Conservation (phyloP, 768 basidiomycete genomes). For the Rickenella mellea region DNA sequence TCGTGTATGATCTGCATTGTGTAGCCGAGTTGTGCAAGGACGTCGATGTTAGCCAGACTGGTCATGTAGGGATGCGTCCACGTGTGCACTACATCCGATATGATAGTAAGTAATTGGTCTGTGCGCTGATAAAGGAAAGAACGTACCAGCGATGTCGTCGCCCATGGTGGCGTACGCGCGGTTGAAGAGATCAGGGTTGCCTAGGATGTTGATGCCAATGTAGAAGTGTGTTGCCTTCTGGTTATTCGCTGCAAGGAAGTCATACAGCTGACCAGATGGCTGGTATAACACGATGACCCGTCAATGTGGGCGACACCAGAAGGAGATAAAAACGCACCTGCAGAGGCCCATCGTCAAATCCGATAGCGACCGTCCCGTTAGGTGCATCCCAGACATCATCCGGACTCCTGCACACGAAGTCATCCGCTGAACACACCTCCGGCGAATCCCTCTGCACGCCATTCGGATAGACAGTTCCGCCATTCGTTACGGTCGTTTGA, state of each 20-base stretch:
- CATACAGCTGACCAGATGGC: constrained; percentile 37
- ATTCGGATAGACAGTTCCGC: constrained; percentile 24
- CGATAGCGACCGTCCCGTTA: constrained; percentile 48
- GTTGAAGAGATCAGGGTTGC: constrained; percentile 45
- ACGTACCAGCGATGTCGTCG: constrained; percentile 32
- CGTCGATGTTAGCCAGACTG: constrained; percentile 52
- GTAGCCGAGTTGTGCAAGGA: constrained; percentile 77
- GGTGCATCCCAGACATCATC: constrained; percentile 77
- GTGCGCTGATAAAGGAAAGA: no score
- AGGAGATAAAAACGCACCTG: constrained; percentile 22
- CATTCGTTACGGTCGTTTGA: constrained; percentile 26
- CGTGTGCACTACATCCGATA: no score
- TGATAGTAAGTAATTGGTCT: no score
- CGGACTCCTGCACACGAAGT: constrained; percentile 45
- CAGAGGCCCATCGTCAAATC: constrained; percentile 79
- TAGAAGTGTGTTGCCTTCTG: constrained; percentile 79
- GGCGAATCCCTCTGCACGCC: constrained; percentile 32
- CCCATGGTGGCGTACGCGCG: constrained; percentile 30
- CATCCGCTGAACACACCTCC: constrained; percentile 68
- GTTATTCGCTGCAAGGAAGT: constrained; percentile 59
- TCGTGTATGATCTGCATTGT: constrained; percentile 72
- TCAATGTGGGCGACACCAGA: neutral
- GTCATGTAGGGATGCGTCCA: constrained; percentile 81
- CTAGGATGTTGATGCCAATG: constrained; percentile 72
- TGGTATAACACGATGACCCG: constrained; percentile 4